Evolutionary conservation across 257 asterid genomes (phyloP), one percentile per base, ranked within the genome.

Genomic region (Solanum lycopersicoides): DNA sequence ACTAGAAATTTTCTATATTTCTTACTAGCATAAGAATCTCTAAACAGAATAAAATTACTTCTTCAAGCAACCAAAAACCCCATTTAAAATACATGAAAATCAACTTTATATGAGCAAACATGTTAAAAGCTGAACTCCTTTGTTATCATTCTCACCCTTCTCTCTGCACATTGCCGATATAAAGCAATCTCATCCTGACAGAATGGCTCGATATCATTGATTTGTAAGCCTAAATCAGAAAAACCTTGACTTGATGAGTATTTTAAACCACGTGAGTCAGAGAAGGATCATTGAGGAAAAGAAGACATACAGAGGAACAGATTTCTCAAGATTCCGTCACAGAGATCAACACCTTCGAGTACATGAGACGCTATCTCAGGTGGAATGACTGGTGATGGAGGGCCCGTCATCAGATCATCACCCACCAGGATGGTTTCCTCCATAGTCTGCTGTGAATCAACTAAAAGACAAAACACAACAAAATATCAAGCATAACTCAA

Each of bases 371-470:
- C 98, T 86, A 96, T 97, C 91, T 97, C 98, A 59, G 98, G 97
- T 71, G 99, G 99, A 89, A 97, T 93, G 86, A 96, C 42, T 8
- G 98, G 99, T 35, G 99, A 95, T 44, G 99, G 98, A 9, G 96
- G 99, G 23, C 98, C 99, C 95, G 91, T 91, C 99, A 97, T 97
- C 88, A 97, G 94, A 91, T 97, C 99, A 93, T 97, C 99, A 86
- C 98, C 99, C 91, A 97, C 98, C 90, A 97, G 92, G 88, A 96
- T 94, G 66, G 98, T 97, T 90, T 97, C 99, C 95, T 97, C 99
- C 98, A 96, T 94, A 20, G 93, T 89, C 69, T 93, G 97, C 93
- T 96, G 93, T 34, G 99, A 92, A 91, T 97, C 99, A 23, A 96
- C 99, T 96, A 83, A 11, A 87, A 41, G 37, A 63, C 73, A 87